Percentiles rank a stretch among this genome's conserved stretches.
Conservation (phyloP, 2,329 filamentous ascomycete species). For the Fusarium marasasianum region DNA sequence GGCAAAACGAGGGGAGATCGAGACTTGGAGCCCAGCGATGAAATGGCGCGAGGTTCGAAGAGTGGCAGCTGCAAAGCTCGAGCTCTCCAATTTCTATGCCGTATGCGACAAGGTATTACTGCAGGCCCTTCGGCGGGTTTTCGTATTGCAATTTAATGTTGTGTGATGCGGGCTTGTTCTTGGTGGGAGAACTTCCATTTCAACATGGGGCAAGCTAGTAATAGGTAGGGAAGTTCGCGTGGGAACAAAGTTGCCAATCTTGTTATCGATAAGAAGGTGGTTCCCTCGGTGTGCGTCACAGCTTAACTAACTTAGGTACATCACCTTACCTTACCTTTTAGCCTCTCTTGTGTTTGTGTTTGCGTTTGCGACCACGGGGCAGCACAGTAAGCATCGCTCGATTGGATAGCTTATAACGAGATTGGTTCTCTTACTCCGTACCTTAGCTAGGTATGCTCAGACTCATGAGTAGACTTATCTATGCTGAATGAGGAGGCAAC, state of each 20-base stretch:
- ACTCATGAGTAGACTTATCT: neutral
- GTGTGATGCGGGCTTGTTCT: constrained; percentile 37
- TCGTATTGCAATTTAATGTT: constrained; percentile 28
- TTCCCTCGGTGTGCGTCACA: constrained; percentile 19
- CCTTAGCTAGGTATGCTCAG: neutral
- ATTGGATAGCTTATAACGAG: neutral
- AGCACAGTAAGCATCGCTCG: neutral
- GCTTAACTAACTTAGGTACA: neutral
- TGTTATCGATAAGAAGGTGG: constrained; percentile 45
- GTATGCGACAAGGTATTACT: neutral
- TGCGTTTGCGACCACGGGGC: neutral
- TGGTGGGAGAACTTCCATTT: constrained; percentile 34
- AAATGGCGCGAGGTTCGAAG: constrained; percentile 3
- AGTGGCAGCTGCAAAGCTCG: neutral
- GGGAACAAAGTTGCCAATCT: constrained; percentile 35
- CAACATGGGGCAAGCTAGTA: constrained; percentile 21
- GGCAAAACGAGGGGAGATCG: constrained; percentile 31
- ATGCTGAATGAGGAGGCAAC: neutral
- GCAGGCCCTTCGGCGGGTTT: constrained; percentile 9
- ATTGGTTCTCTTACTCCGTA: neutral
- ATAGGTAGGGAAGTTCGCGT: constrained; percentile 5
- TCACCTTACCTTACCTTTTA: neutral
- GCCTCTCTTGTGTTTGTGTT: neutral
- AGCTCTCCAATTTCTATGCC: neutral
- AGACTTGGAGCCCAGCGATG: constrained; percentile 7